phyloP scores from a whole-genome alignment of 2,329 filamentous ascomycete genomes.

The Coniochaeta sp. region DNA sequence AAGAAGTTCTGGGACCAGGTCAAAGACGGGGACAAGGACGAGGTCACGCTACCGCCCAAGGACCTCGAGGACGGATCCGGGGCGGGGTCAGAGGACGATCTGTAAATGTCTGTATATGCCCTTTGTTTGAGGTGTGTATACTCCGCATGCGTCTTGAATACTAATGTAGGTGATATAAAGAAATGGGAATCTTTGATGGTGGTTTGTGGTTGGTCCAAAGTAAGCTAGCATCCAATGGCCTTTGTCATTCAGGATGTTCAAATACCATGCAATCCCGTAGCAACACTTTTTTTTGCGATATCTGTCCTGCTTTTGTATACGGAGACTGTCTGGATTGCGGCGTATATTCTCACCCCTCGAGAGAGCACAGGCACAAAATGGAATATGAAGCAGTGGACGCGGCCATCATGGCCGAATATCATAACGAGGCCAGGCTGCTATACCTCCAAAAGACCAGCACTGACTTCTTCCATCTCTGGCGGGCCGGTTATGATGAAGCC shows the following conservation, averaged over 20 bases:
- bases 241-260: neutral
- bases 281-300: no score
- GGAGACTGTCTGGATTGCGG: no score
- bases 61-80: neutral
- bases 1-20: conserved; percentile 56
- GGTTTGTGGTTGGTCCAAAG: neutral
- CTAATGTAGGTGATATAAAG: neutral
- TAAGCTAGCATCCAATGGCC: neutral
- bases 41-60: conserved; percentile 7
- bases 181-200: neutral
- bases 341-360: no score
- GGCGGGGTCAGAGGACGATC: neutral
- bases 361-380: neutral
- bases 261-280: neutral
- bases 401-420: neutral
- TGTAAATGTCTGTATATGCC: neutral
- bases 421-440: neutral
- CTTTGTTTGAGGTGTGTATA: neutral
- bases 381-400: neutral
- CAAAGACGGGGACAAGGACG: conserved; percentile 52
- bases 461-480: neutral
- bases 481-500: neutral
- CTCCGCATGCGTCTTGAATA: neutral
- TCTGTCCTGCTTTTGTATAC: no score
- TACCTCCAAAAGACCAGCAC: neutral